These are phyloP conservation scores for Trichoderma sp. DNA, from an alignment of 2,329 filamentous ascomycete genomes.

Conservation along the genomic window DNA sequence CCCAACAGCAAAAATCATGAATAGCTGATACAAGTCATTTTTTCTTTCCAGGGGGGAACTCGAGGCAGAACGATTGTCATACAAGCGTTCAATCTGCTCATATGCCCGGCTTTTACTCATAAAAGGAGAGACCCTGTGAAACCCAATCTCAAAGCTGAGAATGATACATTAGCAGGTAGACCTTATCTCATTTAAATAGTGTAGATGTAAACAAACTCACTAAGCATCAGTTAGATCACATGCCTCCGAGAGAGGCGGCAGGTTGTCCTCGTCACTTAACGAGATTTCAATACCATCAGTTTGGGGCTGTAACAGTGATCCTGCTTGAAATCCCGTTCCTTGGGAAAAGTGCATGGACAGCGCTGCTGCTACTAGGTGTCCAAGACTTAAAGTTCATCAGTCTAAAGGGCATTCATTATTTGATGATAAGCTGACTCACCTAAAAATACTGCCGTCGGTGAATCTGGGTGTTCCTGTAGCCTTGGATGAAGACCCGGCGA, in stretches of 20 bases:
- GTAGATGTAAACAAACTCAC: background rate
- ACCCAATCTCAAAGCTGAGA: background rate
- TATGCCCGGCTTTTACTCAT: slow-evolving; percentile 6
- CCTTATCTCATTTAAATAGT: background rate
- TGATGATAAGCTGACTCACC: background rate
- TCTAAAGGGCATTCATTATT: background rate
- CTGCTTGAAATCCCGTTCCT: background rate
- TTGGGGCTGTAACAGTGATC: background rate
- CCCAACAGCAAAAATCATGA: background rate
- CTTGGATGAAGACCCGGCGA: background rate
- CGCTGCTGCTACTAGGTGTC: slow-evolving; percentile 14
- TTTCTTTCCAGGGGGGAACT: background rate
- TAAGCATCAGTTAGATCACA: background rate
- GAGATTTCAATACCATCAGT: background rate
- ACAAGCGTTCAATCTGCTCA: background rate
- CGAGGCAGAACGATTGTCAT: background rate
- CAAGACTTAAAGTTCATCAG: background rate
- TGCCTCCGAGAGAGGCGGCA: background rate
- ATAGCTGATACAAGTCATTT: background rate
- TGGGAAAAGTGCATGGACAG: slow-evolving; percentile 12
- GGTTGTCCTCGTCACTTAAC: background rate
- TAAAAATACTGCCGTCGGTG: slow-evolving; percentile 16
- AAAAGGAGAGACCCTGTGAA: slow-evolving; percentile 12
- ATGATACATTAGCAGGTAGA: background rate
- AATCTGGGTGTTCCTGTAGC: background rate